Conservation (phyloP, 1,284 basidiomycete genomes). For the Athelia sp. region DNA sequence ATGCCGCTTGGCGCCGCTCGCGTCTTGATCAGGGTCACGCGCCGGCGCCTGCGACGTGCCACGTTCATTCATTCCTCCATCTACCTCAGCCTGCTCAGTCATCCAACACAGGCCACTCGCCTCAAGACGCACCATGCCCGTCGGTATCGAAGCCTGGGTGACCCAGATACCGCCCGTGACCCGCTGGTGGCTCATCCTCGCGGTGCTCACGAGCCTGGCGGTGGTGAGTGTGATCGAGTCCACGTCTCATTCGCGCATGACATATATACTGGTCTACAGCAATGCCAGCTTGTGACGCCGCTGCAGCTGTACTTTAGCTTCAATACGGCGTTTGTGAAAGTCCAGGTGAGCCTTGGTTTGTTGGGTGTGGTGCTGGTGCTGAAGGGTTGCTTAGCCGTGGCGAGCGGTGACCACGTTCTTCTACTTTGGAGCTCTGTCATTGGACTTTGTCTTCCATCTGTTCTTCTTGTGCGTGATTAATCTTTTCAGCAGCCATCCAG, state of each 20-base stretch:
- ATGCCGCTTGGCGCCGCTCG: too few relatives aligned
- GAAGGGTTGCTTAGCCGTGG: too few relatives aligned
- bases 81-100: too few relatives aligned
- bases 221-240: constrained; percentile 56
- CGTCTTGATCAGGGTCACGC: too few relatives aligned
- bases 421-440: constrained; percentile 89
- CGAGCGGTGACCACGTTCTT: constrained; percentile 88
- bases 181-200: constrained; percentile 73
- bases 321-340: constrained; percentile 76
- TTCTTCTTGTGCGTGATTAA: constrained; percentile 85
- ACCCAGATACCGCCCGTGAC: constrained; percentile 88
- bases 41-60: too few relatives aligned
- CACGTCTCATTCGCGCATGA: background rate
- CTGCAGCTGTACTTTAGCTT: constrained; percentile 91
- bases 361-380: too few relatives aligned
- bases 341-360: constrained; percentile 51
- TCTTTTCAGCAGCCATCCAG: background rate
- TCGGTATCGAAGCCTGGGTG: constrained; percentile 80
- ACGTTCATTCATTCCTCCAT: too few relatives aligned
- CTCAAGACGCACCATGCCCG: constrained; percentile 68
- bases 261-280: constrained; percentile 52
- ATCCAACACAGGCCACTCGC: too few relatives aligned
- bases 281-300: constrained; percentile 87
- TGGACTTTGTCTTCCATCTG: constrained; percentile 96
- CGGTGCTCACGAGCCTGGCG: constrained; percentile 75